Evolutionary conservation across 768 basidiomycete genomes (phyloP).

Genomic region (Russula earlei): DNA sequence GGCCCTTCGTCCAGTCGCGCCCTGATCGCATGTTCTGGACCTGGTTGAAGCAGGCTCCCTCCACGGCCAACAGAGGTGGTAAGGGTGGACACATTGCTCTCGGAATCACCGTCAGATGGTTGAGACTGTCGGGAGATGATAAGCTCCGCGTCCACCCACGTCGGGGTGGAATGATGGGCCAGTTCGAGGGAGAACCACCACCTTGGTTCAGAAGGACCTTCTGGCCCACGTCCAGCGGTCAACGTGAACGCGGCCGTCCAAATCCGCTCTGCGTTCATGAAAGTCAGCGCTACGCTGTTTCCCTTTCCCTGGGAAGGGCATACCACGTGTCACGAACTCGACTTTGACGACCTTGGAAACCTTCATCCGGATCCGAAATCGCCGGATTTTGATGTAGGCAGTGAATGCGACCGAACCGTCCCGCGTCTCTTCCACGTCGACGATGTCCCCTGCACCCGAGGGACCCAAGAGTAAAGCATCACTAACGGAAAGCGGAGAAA

Average conservation of each 20-base stretch:
- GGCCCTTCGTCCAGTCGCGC: conserved; percentile 2
- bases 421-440: conserved; percentile 40
- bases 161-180: conserved; percentile 48
- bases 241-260: conserved; percentile 41
- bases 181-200: conserved; percentile 43
- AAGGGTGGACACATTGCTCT: neutral
- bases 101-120: neutral
- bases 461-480: conserved; percentile 38
- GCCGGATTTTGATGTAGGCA: conserved; percentile 40
- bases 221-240: conserved; percentile 13
- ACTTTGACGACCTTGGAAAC: conserved; percentile 44
- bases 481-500: conserved; percentile 40
- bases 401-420: conserved; percentile 38
- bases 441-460: conserved; percentile 38
- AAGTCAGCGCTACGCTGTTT: neutral
- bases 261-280: conserved; percentile 37
- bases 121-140: conserved; percentile 28
- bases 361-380: conserved; percentile 63
- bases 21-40: neutral
- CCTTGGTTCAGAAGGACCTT: neutral
- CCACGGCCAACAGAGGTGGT: neutral
- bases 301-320: neutral
- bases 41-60: neutral
- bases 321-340: conserved; percentile 59
- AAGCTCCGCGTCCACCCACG: conserved; percentile 45